Percentiles rank a stretch among this genome's conserved stretches.
These are phyloP conservation scores for Ocimum tenuiflorum DNA, from an alignment of 257 asterid species.

Conservation along the genomic window DNA sequence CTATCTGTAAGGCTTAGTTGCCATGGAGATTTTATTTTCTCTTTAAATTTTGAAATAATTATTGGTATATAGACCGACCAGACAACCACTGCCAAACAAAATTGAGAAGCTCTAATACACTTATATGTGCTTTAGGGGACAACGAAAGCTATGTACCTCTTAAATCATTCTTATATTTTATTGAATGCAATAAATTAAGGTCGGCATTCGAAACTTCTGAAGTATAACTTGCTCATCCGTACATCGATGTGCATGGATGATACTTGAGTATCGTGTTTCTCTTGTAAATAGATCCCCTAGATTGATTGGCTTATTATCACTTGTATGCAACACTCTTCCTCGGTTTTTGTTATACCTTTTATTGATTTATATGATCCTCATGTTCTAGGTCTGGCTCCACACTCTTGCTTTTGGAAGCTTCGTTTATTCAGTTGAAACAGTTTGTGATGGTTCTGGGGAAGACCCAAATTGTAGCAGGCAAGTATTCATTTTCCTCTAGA, in stretches of 20 bases:
- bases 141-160: too few species aligned
- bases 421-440: conserved; percentile 53
- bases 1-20: not conserved
- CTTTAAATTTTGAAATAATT: not conserved
- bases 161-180: not conserved
- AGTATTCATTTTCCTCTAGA: conserved; percentile 12
- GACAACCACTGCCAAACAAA: too few species aligned
- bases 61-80: too few species aligned
- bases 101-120: too few species aligned
- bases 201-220: too few species aligned
- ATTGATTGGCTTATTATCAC: not conserved
- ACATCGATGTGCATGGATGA: not conserved
- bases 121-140: too few species aligned
- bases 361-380: conserved; percentile 19
- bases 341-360: not conserved
- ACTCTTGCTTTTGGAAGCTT: conserved; percentile 49
- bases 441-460: conserved; percentile 93
- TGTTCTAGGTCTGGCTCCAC: conserved; percentile 78
- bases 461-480: conserved; percentile 97
- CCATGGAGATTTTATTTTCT: not conserved
- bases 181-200: conserved; percentile 9
- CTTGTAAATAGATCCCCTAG: not conserved
- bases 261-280: not conserved
- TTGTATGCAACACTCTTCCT: not conserved
- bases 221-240: not conserved